Evolutionary conservation across 208 protist species (phyloP), one percentile per base, ranked within the genome.

Genomic region (Crithidia acanthocephali): DNA sequence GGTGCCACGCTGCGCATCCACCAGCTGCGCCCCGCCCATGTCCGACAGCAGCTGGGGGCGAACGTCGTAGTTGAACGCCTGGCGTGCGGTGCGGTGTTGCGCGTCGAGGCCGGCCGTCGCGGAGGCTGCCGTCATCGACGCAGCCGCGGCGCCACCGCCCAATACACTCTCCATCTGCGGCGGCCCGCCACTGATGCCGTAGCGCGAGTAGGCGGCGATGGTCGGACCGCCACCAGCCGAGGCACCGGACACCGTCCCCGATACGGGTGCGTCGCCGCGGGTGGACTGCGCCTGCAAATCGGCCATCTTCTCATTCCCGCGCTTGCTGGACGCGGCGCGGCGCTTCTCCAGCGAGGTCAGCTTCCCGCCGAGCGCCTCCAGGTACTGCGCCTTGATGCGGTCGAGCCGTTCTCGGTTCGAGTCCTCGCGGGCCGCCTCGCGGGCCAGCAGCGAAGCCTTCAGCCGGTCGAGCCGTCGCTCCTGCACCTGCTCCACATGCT

Each of bases 21-120:
- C 70, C 66, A 92, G 85, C 56, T 84, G 73, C 37, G 92, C 72
- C 20, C 90, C 85, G 32, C 79, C 80, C 53, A 63, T 22, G 18
- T 79, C 61, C 2, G 68, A 67, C n/a, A 97, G 83, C 68, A 97
- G 79, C 37, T 86, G 74, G 7, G 93, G 93, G 1, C 90, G 85
- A 2, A 97, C 83, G 77, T 97, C 93, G 68, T 97, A 97, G 67
- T 92, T 70, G 27, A 77, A 77, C n/a, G 72, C 40, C 53, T 77
- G 55, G 22, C 72, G 35, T 16, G 72, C 47, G 13, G 47, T 44
- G 13, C 72, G 63, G 22, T 71, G 57, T n/a, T 52, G 63, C 11
- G 56, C 63, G 11, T 77, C 72, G 2, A 77, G 53, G 2, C 74
- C 66, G 27, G 33, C 42, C 56, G 32, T 23, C 40, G 59, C 42